Evolutionary conservation across 1,139 yeast species (phyloP).

Genomic region (Wickerhamomyces sp.): DNA sequence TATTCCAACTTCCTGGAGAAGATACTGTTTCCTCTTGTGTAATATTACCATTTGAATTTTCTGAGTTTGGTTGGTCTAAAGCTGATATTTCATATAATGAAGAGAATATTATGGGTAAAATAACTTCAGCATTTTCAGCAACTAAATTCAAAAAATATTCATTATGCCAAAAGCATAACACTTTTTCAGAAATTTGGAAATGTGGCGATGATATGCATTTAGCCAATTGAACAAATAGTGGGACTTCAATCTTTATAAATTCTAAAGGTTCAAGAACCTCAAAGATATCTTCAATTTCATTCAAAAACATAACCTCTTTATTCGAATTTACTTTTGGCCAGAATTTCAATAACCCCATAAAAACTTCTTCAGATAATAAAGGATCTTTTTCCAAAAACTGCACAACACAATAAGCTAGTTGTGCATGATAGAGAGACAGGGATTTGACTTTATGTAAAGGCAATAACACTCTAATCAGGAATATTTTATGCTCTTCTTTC

Average conservation of each 20-base stretch:
- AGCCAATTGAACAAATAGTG: conserved; percentile 88
- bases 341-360: conserved; percentile 85
- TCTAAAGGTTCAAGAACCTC: conserved; percentile 95
- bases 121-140: conserved; percentile 87
- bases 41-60: conserved; percentile 33
- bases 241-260: conserved; percentile 88
- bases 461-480: conserved; percentile 79
- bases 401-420: conserved; percentile 92
- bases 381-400: conserved; percentile 97
- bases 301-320: conserved; percentile 91
- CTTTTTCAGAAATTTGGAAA: conserved; percentile 96
- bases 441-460: conserved; percentile 94
- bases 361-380: conserved; percentile 84
- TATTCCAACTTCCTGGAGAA: conserved; percentile 63
- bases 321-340: conserved; percentile 98
- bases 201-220: conserved; percentile 94
- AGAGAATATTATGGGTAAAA: conserved; percentile 87
- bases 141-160: conserved; percentile 89
- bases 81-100: conserved; percentile 77
- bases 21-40: conserved; percentile 37
- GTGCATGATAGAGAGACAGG: conserved; percentile 88
- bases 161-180: conserved; percentile 89
- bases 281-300: conserved; percentile 93
- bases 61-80: conserved; percentile 19
- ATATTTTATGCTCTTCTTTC: conserved; percentile 94